These are phyloP conservation scores for Medicago truncatula DNA, from an alignment of 306 rosid species.

Conservation along the genomic window MtrunA17r5.0-ANR NC_053043.1:35732001-35732500, in stretches of 20 bases:
- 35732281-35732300: neutral
- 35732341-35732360: no score
- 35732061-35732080: neutral
- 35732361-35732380: no score
- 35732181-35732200: slow-evolving; percentile 28
- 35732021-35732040: neutral
- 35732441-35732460: no score
- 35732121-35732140: slow-evolving; percentile 38
- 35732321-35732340: no score
- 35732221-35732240: slow-evolving; percentile 19
- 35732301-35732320: no score
- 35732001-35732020: no score
- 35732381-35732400: no score
- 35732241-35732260: neutral
- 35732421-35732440: no score
- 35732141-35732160: slow-evolving; percentile 42
- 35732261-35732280: neutral
- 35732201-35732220: slow-evolving; percentile 31
- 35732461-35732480: no score
- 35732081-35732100: neutral
- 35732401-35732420: no score
- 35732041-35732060: neutral
- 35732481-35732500: no score
- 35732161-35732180: slow-evolving; percentile 33
- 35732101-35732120: slow-evolving; percentile 27